Conservation (phyloP, 2,329 filamentous ascomycete genomes). For the Exophiala phaeomuriformis region DNA sequence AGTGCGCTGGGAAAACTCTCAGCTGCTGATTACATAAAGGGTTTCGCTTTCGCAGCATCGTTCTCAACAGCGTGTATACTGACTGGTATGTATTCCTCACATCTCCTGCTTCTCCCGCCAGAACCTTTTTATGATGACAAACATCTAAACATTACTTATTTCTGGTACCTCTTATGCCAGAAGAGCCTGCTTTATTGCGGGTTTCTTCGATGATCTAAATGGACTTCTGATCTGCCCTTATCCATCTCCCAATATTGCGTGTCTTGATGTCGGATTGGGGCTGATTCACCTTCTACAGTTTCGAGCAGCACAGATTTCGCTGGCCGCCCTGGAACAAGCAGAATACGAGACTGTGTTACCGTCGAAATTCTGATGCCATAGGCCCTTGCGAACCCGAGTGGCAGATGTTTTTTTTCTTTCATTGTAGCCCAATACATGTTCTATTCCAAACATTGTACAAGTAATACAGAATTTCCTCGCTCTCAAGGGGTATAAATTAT, state of each 20-base stretch:
- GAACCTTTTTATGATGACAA: conserved; percentile 60
- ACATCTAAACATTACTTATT: conserved; percentile 46
- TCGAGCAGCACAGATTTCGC: neutral
- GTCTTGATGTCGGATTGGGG: neutral
- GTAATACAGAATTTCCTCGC: neutral
- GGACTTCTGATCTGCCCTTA: conserved; percentile 64
- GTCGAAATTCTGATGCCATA: too few relatives aligned
- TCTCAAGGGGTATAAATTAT: conserved; percentile 13
- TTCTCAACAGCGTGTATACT: neutral
- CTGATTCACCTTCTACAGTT: neutral
- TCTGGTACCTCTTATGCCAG: conserved; percentile 99
- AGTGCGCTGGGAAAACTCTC: too few relatives aligned
- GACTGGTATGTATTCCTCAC: conserved; percentile 4
- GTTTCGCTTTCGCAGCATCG: neutral
- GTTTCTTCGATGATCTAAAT: conserved; percentile 67
- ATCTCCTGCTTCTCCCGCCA: conserved; percentile 14
- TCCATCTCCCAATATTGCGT: neutral
- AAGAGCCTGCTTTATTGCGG: conserved; percentile 36
- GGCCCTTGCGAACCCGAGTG: too few relatives aligned
- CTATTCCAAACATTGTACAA: neutral
- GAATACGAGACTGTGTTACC: too few relatives aligned
- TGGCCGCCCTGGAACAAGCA: too few relatives aligned
- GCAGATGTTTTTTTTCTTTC: too few relatives aligned
- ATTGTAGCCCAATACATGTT: neutral
- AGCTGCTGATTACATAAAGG: neutral